Evolutionary conservation across 2,329 filamentous ascomycete genomes (phyloP).

Genomic region (Fusarium abutilonis): DNA sequence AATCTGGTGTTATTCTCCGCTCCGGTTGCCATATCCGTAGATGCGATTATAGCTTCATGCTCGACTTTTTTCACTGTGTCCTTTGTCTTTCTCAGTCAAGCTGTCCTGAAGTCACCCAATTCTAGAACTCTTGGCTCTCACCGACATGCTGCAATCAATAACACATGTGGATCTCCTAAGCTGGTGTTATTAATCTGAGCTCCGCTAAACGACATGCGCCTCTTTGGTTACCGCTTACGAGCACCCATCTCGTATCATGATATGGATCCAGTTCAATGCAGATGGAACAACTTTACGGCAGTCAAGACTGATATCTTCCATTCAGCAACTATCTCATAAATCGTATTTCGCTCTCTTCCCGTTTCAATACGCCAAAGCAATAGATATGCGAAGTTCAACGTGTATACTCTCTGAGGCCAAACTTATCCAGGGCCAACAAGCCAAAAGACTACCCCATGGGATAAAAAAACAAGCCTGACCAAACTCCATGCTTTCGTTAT

Average conservation of each 20-base stretch:
- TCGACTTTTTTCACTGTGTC: background rate
- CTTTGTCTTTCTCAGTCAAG: background rate
- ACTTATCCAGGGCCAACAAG: constrained; percentile 3
- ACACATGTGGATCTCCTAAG: constrained; percentile 13
- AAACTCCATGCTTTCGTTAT: constrained; percentile 43
- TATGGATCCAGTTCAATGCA: constrained; percentile 7
- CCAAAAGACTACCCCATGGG: constrained; percentile 1
- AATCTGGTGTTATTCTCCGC: background rate
- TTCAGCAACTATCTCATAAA: constrained; percentile 3
- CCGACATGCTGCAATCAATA: constrained; percentile 26
- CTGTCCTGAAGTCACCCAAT: background rate
- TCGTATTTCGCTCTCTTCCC: background rate
- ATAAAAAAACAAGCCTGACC: constrained; percentile 23
- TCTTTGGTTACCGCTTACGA: background rate
- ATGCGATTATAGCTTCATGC: constrained; percentile 5
- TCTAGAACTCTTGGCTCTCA: constrained; percentile 26
- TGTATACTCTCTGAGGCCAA: constrained; percentile 2
- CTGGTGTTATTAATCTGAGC: constrained; percentile 15
- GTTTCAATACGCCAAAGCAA: constrained; percentile 8
- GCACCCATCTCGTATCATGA: constrained; percentile 19
- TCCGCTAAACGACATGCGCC: constrained; percentile 18
- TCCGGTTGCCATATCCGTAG: constrained; percentile 1
- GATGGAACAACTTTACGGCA: background rate
- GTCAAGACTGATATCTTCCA: constrained; percentile 3
- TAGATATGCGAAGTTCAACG: constrained; percentile 5